Percentiles rank a stretch among this genome's conserved stretches.
Conservation (phyloP, 1,139 yeast genomes). For the Chernovozyma aurita region DNA sequence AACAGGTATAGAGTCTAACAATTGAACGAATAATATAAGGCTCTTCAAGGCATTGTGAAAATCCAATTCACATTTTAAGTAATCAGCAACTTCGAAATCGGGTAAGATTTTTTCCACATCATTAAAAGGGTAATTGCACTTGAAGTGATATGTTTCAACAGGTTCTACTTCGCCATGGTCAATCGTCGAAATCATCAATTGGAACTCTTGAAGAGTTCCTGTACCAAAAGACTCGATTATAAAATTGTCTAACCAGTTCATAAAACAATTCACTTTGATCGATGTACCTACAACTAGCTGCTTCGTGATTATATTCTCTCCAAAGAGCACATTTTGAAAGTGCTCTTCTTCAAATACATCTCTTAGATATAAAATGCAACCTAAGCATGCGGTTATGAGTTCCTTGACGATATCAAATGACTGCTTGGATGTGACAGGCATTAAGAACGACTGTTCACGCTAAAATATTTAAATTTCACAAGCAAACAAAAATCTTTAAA, state of each 20-base stretch:
- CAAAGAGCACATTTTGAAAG: constrained; percentile 1
- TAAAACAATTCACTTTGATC: constrained; percentile 33
- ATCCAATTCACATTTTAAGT: too few relatives aligned
- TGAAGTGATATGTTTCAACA: constrained; percentile 3
- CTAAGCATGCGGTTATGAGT: background rate
- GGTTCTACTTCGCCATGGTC: constrained; percentile 3
- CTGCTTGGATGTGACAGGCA: background rate
- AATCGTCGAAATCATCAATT: constrained; percentile 22
- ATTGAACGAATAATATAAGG: too few relatives aligned
- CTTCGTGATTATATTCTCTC: background rate
- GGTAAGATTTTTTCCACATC: too few relatives aligned
- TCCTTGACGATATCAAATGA: background rate
- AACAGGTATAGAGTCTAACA: too few relatives aligned
- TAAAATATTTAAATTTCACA: too few relatives aligned
- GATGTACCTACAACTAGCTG: constrained; percentile 38
- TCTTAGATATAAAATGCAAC: background rate
- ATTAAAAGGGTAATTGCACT: background rate
- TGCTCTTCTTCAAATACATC: constrained; percentile 1
- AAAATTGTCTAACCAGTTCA: constrained; percentile 48
- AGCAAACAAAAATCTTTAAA: too few relatives aligned
- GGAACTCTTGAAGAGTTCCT: constrained; percentile 39
- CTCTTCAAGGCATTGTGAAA: too few relatives aligned
- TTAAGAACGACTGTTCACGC: too few relatives aligned
- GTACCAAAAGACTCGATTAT: constrained; percentile 27
- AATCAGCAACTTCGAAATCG: too few relatives aligned